Base-by-base conservation (phyloP, 2,329 filamentous ascomycete species). In the Thyridium curvatum region DNA sequence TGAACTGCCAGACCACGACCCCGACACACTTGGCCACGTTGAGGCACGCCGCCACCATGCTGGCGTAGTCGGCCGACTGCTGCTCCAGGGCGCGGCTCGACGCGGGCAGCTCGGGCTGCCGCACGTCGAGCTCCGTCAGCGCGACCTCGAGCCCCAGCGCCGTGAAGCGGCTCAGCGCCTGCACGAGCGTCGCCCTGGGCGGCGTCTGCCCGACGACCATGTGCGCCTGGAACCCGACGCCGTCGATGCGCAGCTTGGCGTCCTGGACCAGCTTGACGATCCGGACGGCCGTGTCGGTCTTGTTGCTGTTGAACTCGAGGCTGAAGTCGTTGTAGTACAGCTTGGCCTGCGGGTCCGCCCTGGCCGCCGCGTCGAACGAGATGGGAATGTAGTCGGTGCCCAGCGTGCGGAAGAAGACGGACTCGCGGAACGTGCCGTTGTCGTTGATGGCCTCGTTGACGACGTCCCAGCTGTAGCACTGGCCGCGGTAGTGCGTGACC, bases 251-350 rank as follows among this genome's bases (percentile, higher is more conserved):
- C 35, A 59, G 53, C 15, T 64, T 61, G 4, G 60, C 51, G 10
- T 49, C 41, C 37, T 56, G 47, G 4, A 64, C 37, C 0, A 50
- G 44, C 12, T 44, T 34, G 5, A 66, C 57, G 21, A 66, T 58
- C 4, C 50, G 39, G 4, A 59, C 43, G 0, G 55, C 60, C 1
- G 51, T 52, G 3, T 50, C 53, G 6, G 54, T 49, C 44, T 67
- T 66, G 26, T 50, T 41, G 14, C 52, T 46, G 8, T 52, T 42
- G 7, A 46, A 53, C 48, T 75, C 71, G 41, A 72, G 66, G 48
- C 66, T 69, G 59, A 73, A 76, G 54, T 55, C 72, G 53, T 76
- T 76, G 58, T 71, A 72, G 51, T 72, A 76, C 2, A 77, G 57
- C 46, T 68, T 71, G 26, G 28, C 63, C 4, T 51, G 46, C 0